Evolutionary conservation across 192 early-diverging fungal genomes (phyloP), one percentile per base, ranked within the genome.

Genomic region (Linnemannia zychae): DNA sequence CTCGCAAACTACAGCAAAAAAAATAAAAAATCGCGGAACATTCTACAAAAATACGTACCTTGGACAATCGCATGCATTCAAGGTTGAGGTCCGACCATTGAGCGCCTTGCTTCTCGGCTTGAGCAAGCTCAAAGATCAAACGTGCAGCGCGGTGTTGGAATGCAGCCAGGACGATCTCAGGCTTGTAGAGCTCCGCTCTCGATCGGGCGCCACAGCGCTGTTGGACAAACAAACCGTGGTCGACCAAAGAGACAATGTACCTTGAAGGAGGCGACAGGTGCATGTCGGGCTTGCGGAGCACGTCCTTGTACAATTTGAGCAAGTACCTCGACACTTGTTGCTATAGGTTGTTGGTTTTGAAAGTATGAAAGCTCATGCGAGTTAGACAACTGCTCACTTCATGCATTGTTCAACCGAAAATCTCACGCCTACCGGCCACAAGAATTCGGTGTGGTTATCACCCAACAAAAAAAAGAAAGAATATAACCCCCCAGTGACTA

Each of bases 301-400:
- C 69, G 90, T 78, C 20, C 50, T 86, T 72, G 88, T 89, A 66
- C 91, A 87, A 75, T 90, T 93, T 94, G 47, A 97, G 71, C 46
- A 97, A 77, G 81, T 91, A 95, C 33, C 95, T 93, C 17, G 91
- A 89, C 17, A 93, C 93, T 88, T 97, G 95, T 89, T 97, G 96
- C 82, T 84, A 66, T 17, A 15, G 46, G 12, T 47, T 67, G 34
- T 3, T 31, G 17, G 33, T 9, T 22, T 31, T 7, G 66, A 60
- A 44, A 16, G 1, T 7, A 33, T 13, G 15, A 72, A 28, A 16
- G 24, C 34, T 20, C 15, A 52, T 53, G 33, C 20, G 6, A 40
- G 52, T 63, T 9, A 63, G n/a, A 7, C 9, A 63, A n/a, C n/a
- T n/a, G n/a, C 9, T 28, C 22, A 12, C 28, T 63, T 0, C 7